Base-by-base conservation (phyloP, 352 stramenopile species). In the Achlya hypogyna region DNA sequence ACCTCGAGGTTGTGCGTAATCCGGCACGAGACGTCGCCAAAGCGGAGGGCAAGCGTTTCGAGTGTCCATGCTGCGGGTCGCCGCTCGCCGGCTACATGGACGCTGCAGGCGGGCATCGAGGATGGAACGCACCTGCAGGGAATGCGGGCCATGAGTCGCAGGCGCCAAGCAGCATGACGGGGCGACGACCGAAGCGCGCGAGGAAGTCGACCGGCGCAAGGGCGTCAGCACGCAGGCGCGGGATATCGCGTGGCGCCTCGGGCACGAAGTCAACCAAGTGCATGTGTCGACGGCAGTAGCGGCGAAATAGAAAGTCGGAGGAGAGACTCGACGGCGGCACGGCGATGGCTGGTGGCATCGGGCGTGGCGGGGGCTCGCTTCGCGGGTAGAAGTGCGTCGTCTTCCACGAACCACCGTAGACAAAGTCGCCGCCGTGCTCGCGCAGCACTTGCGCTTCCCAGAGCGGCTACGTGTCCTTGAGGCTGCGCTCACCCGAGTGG, bases 1-100 rank as follows among this genome's bases (percentile, higher is more conserved):
- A 89, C 77, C 43, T 95, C 86, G 27, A 93, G 54, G 53, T 95
- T 95, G 75, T 95, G 86, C 35, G 86, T 93, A 53, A 95, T 77
- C 18, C 68, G 68, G 53, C 47, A 64, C 16, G 45, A 3, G 14
- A 69, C 72, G 22, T 71, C 65, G 3, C 73, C 59, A 60, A 90
- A 90, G 16, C 74, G 75, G 32, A 67, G 53, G 4, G 72, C 70
- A 27, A 95, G 70, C 54, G 89, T 81, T 22, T 87, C 72, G 20
- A 87, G 75, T 3, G 82, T 92, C 86, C 86, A 95, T 75, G 43
- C 38, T 63, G 31, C 60, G 12, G 4, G 51, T 23, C 31, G 14
- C 12, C 38, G 38, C 38, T 45, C 38, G 31, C 49, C 25, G 16
- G 49, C 18, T 29, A 63, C 27, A 22, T 53, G 45, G 6, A 27